Conservation (phyloP, 345 rosid genomes). For the Gossypium anomalum region DNA sequence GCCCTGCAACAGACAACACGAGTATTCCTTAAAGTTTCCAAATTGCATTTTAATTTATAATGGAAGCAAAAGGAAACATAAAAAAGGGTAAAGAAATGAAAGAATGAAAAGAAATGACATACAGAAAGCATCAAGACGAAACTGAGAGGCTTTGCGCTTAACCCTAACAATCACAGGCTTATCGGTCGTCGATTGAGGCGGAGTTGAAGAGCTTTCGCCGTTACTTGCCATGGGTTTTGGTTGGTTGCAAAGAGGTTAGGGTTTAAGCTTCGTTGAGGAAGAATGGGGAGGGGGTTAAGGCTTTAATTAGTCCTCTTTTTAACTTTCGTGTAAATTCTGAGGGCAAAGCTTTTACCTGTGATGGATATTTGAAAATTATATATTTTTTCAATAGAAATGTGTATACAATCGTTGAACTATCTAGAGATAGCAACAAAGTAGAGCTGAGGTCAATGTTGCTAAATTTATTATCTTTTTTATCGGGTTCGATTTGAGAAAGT, state of each 20-base stretch:
- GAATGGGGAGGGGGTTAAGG: too few relatives aligned
- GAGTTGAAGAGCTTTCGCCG: constrained; percentile 36
- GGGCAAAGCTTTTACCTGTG: too few relatives aligned
- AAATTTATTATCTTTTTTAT: too few relatives aligned
- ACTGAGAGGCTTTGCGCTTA: constrained; percentile 51
- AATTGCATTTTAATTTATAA: neutral
- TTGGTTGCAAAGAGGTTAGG: neutral
- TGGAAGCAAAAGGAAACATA: neutral
- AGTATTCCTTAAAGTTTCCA: neutral
- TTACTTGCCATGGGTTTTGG: constrained; percentile 23
- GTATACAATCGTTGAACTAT: too few relatives aligned
- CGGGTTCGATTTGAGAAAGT: rapidly evolving
- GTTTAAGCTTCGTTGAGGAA: neutral
- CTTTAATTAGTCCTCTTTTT: too few relatives aligned
- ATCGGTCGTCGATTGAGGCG: constrained; percentile 20
- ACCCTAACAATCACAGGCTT: constrained; percentile 66
- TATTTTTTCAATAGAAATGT: too few relatives aligned
- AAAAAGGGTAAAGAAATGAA: neutral
- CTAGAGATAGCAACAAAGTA: too few relatives aligned
- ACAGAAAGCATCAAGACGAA: constrained; percentile 58
- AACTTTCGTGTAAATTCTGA: too few relatives aligned
- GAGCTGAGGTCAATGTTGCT: too few relatives aligned
- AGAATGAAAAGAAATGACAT: constrained; percentile 22
- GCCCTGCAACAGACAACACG: constrained; percentile 39
- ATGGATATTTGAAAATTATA: too few relatives aligned